Percentiles rank a stretch among this genome's conserved stretches.
Conservation (phyloP, 2,329 filamentous ascomycete species). For the Pseudophaeomoniella oleicola region DNA sequence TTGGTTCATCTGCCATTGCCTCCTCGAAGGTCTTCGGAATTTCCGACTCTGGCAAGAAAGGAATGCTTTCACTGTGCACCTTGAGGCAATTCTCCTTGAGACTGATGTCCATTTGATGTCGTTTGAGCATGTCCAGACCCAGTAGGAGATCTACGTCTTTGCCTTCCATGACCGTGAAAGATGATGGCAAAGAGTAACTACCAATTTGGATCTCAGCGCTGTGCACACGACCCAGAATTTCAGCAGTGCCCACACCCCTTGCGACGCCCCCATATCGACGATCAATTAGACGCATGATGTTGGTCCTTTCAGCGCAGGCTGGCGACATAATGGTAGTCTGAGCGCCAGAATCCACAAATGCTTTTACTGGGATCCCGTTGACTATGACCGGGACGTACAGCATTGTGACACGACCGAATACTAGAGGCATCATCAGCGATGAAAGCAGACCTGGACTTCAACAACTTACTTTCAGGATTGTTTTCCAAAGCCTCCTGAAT, state of each 20-base stretch:
- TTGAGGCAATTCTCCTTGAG: constrained; percentile 69
- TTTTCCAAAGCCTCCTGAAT: constrained; percentile 93
- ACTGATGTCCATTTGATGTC: constrained; percentile 87
- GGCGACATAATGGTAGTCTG: constrained; percentile 99
- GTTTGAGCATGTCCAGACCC: constrained; percentile 91
- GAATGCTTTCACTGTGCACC: constrained; percentile 76
- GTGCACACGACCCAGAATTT: constrained; percentile 88
- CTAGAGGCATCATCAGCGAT: constrained; percentile 28
- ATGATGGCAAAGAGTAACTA: constrained; percentile 72
- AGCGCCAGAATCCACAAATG: constrained; percentile 90
- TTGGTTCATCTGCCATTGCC: constrained; percentile 64
- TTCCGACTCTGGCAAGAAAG: constrained; percentile 82
- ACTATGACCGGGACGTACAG: constrained; percentile 93
- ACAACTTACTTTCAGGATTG: constrained; percentile 72
- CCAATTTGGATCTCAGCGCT: constrained; percentile 92
- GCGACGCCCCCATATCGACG: constrained; percentile 83
- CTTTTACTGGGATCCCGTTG: constrained; percentile 83
- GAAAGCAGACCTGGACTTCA: background rate
- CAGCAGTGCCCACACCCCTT: constrained; percentile 83
- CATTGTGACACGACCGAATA: constrained; percentile 90
- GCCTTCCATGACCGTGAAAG: constrained; percentile 98
- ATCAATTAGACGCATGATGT: constrained; percentile 93
- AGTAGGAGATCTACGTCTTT: constrained; percentile 89
- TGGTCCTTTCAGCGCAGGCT: constrained; percentile 74
- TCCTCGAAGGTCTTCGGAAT: constrained; percentile 71